A percentile compares a stretch with the other conserved stretches of the same genome.
phyloP scores from a whole-genome alignment of 768 basidiomycete genomes.

The Boletus pseudo-olivaceus region DNA sequence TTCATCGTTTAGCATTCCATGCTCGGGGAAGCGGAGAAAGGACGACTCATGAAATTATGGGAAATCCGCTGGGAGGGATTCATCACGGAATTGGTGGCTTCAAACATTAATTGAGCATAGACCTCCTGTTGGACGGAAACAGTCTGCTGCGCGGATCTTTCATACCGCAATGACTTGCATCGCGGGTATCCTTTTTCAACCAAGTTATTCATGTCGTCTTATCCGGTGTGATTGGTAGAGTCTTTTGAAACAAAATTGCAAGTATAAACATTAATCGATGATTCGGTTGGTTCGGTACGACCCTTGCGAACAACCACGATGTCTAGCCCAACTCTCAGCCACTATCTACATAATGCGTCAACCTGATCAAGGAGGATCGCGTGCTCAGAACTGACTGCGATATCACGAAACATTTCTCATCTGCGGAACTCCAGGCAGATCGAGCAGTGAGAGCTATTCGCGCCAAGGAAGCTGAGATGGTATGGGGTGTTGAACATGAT shows the following conservation, averaged over 20 bases:
- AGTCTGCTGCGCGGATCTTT: neutral
- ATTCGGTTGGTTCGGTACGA: neutral
- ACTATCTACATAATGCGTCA: conserved; percentile 15
- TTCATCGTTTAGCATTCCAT: conserved; percentile 45
- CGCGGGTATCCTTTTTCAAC: neutral
- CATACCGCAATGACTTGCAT: neutral
- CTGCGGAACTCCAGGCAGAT: conserved; percentile 51
- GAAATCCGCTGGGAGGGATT: conserved; percentile 48
- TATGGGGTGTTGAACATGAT: conserved; percentile 57
- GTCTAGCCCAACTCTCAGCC: conserved; percentile 1
- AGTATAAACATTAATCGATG: neutral
- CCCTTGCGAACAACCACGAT: conserved; percentile 1
- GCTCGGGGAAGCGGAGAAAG: conserved; percentile 46
- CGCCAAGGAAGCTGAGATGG: conserved; percentile 43
- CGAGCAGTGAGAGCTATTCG: conserved; percentile 52
- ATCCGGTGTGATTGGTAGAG: neutral
- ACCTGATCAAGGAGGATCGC: conserved; percentile 42
- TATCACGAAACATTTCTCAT: conserved; percentile 27
- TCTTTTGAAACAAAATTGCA: neutral
- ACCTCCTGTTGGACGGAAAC: neutral
- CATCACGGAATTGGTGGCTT: conserved; percentile 33
- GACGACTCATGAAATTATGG: conserved; percentile 40
- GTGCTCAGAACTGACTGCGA: conserved; percentile 46
- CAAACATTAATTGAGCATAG: neutral
- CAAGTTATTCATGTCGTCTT: neutral